Base-by-base conservation (phyloP, 345 rosid genomes). In the Rhodomyrtus tomentosa region DNA sequence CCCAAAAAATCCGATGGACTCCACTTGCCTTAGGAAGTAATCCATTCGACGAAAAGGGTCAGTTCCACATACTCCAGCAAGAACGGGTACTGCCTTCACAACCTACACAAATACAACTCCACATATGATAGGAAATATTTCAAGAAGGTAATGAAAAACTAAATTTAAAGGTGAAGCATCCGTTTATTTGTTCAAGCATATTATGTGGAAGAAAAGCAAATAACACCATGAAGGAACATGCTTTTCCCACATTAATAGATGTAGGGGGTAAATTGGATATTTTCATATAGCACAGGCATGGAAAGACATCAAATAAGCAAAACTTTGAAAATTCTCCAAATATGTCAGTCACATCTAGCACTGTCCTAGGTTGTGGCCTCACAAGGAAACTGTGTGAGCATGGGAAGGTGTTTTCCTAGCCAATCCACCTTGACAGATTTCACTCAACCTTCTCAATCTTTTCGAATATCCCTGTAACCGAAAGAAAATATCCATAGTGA, bases 41-140 rank as follows among this genome's bases (percentile, higher is more conserved):
- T 92, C 93, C 96, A 96, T 94, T 84, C 90, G 92, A 51, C 99
- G 95, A 88, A 96, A 96, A 84, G 98, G 99, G 90, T 96, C 98
- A 7, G 98, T 96, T 73, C 91, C 98, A 83, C 99, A 96, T 29
- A 95, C 98, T 85, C 98, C 99, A 87, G 98, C 98, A 82, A 96
- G 98, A 89, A 95, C 97, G 32, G 99, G 98, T 40, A 94, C 97
- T 18, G 79, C 88, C 92, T 93, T 92, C 86, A 95, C 96, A 80
- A 96, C 98, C 98, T 96, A 84, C 29, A 22, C 18, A 58, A 49
- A 50, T 22, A 21, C 16, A 27, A 22, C 54, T 32, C 45, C 5
- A 27, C 15, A 20, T 7, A 62, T 49, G 55, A 83, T 9, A n/a
- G 54, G 6, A 50, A 49, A 16, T 83, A 32, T 48, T 59, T 25